Base-by-base conservation (phyloP, 1,284 basidiomycete species). In the Mycena sp. region DNA sequence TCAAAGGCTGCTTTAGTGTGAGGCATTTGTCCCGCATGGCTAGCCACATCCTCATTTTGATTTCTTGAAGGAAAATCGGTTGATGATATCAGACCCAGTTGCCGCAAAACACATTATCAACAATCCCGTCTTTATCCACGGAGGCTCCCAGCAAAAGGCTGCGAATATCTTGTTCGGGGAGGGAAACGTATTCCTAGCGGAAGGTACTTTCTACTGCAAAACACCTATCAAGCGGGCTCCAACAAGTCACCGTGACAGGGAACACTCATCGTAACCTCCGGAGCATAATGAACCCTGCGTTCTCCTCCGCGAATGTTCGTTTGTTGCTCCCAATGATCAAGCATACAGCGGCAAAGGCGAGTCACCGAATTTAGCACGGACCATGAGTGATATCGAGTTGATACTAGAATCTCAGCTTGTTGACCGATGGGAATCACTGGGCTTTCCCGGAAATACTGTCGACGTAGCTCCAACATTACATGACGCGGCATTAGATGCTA, bases 241-340 rank as follows among this genome's bases (percentile, higher is more conserved):
- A n/a, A n/a, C n/a, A n/a, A n/a, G n/a, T n/a, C 21, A n/a, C 9
- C 19, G 10, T 4, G 17, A 32, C 19, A 52, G 63, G 52, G 11
- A 35, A 51, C 10, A 16, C 4, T 7, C 63, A 65, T 40, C 48
- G 53, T 19, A 43, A 44, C 23, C 53, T 65, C 28, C 53, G 63
- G 4, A 54, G 30, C 11, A 59, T 61, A 11, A 58, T 65, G 53
- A 65, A 61, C 41, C 63, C 63, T 1, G 28, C 16, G 25, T 65
- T 65, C n/a, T 65, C 63, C 0, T 37, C 63, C 3, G 46, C 48
- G 6, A 64, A 21, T 7, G 48, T 64, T 7, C 63, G 63, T 30
- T 19, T 14, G 26, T 26, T 40, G 6, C 49, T 51, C n/a, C 63
- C 58, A 7, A 25, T 43, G 2, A 52, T 65, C 29, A 21, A 6